A percentile compares a stretch with the other conserved stretches of the same genome.
Evolutionary conservation across 345 rosid species (phyloP).

Genomic region (Odontarrhena argentea): DNA sequence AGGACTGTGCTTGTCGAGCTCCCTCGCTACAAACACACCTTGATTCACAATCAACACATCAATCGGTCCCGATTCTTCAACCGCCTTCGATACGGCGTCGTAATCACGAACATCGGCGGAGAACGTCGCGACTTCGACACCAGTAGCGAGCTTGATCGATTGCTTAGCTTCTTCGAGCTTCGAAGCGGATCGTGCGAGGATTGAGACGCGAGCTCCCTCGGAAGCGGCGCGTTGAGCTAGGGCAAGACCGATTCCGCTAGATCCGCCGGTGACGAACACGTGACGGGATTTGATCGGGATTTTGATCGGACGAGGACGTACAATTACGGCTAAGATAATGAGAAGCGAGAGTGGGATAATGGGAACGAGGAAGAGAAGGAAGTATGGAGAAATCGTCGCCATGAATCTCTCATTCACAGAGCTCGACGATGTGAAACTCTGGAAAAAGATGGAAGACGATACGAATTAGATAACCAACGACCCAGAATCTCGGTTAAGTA

Average conservation of each 20-base stretch:
- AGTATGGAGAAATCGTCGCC: conserved; percentile 33
- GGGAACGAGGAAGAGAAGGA: conserved; percentile 47
- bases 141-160: conserved; percentile 64
- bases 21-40: conserved; percentile 67
- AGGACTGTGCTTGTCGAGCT: conserved; percentile 60
- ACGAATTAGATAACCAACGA: not conserved
- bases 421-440: conserved; percentile 32
- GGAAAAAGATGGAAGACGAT: not conserved
- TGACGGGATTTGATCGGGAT: conserved; percentile 76
- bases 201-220: conserved; percentile 75
- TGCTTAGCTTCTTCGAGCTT: conserved; percentile 72
- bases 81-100: conserved; percentile 54
- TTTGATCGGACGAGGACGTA: conserved; percentile 58
- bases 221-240: conserved; percentile 71
- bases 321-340: conserved; percentile 49
- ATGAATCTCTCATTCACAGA: conserved; percentile 35
- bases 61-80: conserved; percentile 59
- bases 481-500: conserved; percentile 10
- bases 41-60: conserved; percentile 84
- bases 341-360: conserved; percentile 51
- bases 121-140: conserved; percentile 65
- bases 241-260: conserved; percentile 87
- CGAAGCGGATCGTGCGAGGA: conserved; percentile 60
- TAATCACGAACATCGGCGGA: conserved; percentile 81
- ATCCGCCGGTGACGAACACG: conserved; percentile 89